Evolutionary conservation across 768 basidiomycete genomes (phyloP).

Genomic region (Pleurotus salmoneostramineus): DNA sequence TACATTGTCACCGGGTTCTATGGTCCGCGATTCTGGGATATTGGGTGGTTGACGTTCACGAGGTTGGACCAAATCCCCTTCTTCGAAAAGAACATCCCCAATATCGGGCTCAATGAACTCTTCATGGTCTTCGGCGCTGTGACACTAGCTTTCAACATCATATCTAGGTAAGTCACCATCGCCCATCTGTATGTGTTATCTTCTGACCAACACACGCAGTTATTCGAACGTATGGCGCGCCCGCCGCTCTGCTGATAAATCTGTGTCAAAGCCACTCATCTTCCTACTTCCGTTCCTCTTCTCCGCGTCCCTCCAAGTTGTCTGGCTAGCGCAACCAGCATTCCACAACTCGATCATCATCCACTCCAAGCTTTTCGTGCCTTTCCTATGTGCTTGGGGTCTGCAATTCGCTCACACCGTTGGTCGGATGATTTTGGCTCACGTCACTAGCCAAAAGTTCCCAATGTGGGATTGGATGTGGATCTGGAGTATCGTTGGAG

Average conservation of each 20-base stretch:
- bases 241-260: constrained; percentile 34
- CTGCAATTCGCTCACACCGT: constrained; percentile 87
- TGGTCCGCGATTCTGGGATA: constrained; percentile 82
- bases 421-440: constrained; percentile 88
- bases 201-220: constrained; percentile 29
- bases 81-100: constrained; percentile 48
- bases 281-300: constrained; percentile 78
- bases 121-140: constrained; percentile 82
- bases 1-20: constrained; percentile 76
- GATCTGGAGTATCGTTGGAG: constrained; percentile 74
- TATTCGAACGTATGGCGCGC: constrained; percentile 80
- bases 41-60: constrained; percentile 55
- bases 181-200: not conserved
- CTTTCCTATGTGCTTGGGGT: constrained; percentile 94
- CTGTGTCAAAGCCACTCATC: constrained; percentile 53
- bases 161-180: constrained; percentile 45
- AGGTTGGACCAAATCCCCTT: constrained; percentile 47
- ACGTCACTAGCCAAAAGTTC: constrained; percentile 81
- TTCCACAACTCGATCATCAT: constrained; percentile 64
- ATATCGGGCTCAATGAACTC: constrained; percentile 75
- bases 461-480: constrained; percentile 88
- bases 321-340: constrained; percentile 77
- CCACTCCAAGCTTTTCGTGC: constrained; percentile 73
- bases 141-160: constrained; percentile 76
- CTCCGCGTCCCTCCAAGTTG: constrained; percentile 65